Evolutionary conservation across 1,284 basidiomycete genomes (phyloP), one percentile per base, ranked within the genome.

Genomic region (Boletus coffeatus): DNA sequence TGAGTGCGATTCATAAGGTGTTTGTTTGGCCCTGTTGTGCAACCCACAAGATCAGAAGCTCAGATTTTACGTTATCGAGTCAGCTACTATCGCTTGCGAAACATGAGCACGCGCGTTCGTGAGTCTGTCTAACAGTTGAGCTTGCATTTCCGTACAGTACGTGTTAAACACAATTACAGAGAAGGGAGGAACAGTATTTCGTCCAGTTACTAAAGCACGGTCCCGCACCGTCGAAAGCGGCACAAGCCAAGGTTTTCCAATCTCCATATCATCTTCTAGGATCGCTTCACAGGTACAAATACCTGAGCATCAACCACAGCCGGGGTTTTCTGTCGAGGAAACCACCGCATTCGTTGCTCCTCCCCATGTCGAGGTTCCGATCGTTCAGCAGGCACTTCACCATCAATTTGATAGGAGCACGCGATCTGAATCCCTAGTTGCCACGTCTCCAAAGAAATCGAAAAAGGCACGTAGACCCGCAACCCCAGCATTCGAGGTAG

Each of bases 91-190:
- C 46, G 13, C 48, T 62, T 14, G 56, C 18, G 25, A 56, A 60
- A 61, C 46, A 91, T 90, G 89, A 88, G 86, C 52, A 88, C 84
- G 65, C 84, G 89, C 73, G 89, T 91, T 74, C 89, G 89, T 91
- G 71, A 82, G 89, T 83, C 62, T 58, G 48, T 60, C 34, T 18
- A 25, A 25, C 21, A 25, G 13, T 36, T 46, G 18, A 21, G 46
- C 5, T 60, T 61, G n/a, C 50, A 5, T 7, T 46, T 43, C 41
- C 61, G 16, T 37, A 57, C 13, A 46, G 48, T 57, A 37, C 59
- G 3, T 63, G 46, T 37, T 21, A 56, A 62, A 68, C 62, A 61
- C 50, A 57, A 64, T 36, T 55, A 16, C 68, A 91, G 89, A 91
- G 71, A 91, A 91, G 72, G 89, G 89, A 18, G 79, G 81, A 11